Evolutionary conservation across 2,329 filamentous ascomycete genomes (phyloP), one percentile per base, ranked within the genome.

Genomic region (Exophiala calicioides): DNA sequence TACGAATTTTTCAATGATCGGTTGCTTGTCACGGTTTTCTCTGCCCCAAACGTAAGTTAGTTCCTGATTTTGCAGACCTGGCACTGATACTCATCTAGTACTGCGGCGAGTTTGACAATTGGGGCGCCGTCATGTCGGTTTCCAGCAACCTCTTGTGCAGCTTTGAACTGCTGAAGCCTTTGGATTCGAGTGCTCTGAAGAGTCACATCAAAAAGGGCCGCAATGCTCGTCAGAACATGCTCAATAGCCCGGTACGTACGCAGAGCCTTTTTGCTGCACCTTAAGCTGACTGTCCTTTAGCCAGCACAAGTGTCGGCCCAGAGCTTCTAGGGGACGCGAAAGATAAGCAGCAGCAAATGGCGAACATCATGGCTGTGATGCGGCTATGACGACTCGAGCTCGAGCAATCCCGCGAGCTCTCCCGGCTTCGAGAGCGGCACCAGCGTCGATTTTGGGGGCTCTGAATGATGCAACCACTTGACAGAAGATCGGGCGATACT

Each of bases 1-100:
- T 98, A 98, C 69, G 93, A 98, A 63, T 98, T 98, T 69, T 98
- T 97, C 68, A 95, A 88, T 53, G 93, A 98, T 66, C 80, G 93
- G 48, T 86, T 96, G 34, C 70, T 98, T 50, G 93, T 98, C 34
- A 98, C 93, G 2, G 91, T 98, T 1, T 98, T 98, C 67, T 96
- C 90, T 55, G 93, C 93, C 38, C 93, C 93, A 19, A 98, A 98
- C 63, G 90, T 95, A 75, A 79, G 88, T 79, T 1, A 13, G 3
- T 13, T 24, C 4, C 26, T 15, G 7, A n/a, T 15, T n/a, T n/a
- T n/a, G n/a, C n/a, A n/a, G n/a, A n/a, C n/a, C n/a, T n/a, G n/a
- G n/a, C n/a, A n/a, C n/a, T n/a, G n/a, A n/a, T 16, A 24, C 51
- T 29, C 29, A 47, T 30, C 27, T 46, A 95, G 88, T 97, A 98